Conservation (phyloP, 2,329 filamentous ascomycete species). For the Penicillium sp. region DNA sequence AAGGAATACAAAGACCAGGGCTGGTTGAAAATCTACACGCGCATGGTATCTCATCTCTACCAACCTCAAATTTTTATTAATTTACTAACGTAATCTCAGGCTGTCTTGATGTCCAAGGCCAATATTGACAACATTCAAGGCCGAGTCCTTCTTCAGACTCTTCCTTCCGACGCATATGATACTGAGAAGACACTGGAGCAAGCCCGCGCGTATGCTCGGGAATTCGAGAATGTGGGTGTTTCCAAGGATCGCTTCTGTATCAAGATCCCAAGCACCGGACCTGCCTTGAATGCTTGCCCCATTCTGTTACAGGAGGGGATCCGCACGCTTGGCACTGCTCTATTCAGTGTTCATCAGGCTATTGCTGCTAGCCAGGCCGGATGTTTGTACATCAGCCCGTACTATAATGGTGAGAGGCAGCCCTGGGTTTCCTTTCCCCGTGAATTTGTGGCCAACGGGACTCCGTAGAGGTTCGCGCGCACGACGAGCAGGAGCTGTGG, state of each 20-base stretch:
- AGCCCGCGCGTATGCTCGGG: slow-evolving; percentile 47
- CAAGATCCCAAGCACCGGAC: slow-evolving; percentile 53
- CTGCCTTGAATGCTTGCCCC: slow-evolving; percentile 48
- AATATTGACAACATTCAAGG: slow-evolving; percentile 50
- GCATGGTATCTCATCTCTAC: slow-evolving; percentile 35
- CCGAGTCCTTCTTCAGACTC: slow-evolving; percentile 51
- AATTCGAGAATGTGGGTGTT: slow-evolving; percentile 49
- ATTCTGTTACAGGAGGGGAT: slow-evolving; percentile 48
- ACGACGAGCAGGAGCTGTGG: slow-evolving; percentile 47
- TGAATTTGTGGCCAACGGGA: not conserved
- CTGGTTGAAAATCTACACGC: slow-evolving; percentile 52
- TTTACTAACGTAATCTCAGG: slow-evolving; percentile 23
- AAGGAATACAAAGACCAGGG: slow-evolving; percentile 48
- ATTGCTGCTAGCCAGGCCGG: slow-evolving; percentile 52
- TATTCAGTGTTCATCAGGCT: slow-evolving; percentile 51
- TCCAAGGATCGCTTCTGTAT: slow-evolving; percentile 50
- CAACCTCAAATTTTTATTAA: not conserved
- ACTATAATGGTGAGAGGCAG: slow-evolving; percentile 46
- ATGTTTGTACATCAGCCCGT: slow-evolving; percentile 52
- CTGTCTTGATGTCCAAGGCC: slow-evolving; percentile 49
- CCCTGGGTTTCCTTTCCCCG: not conserved
- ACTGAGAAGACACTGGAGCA: slow-evolving; percentile 48
- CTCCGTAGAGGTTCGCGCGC: slow-evolving; percentile 44
- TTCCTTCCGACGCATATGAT: slow-evolving; percentile 50
- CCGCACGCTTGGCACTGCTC: slow-evolving; percentile 48